Base-by-base conservation (phyloP, 768 basidiomycete species). In the Austroboletus eburneus region DNA sequence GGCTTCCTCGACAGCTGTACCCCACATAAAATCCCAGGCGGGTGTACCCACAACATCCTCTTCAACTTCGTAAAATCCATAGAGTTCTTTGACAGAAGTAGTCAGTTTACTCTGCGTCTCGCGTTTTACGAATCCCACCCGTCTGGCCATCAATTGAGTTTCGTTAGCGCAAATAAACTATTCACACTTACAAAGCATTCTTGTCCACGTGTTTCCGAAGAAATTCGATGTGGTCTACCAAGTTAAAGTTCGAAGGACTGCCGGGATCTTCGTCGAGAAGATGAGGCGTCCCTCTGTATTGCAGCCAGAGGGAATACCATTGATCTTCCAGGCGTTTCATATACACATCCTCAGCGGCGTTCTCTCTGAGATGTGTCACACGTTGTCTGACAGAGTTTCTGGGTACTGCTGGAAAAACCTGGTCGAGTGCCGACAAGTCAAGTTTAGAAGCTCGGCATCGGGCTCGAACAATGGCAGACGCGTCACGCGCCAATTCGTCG, bases 401-500 rank as follows among this genome's bases (percentile, higher is more conserved):
- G 9, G 80, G 78, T n/a, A 88, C 78, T 14, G 80, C 78, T 2
- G 85, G 86, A 63, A 94, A 93, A 9, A 91, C 79, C 58, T 88
- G 84, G 48, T 81, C 80, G 42, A 91, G 74, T 8, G 85, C 85
- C 14, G 72, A 74, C 74, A 85, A 85, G 53, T 89, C 84, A 42
- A 87, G 71, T 46, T 80, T 76, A 27, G 77, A 68, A 48, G 69
- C 61, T 32, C 87, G 77, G 58, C 85, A 87, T 14, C 94, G 85
- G 29, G 85, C 85, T 55, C 79, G 79, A 48, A 97, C 79, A 52
- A 98, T 83, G 10, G 80, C 85, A 38, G 81, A 83, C 1, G 85
- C 85, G 59, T 98, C 95, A 44, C 86, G 79, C 21, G 86, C 84
- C 32, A 93, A 76, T 50, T 98, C 95, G 46, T 97, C 92, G 46